A percentile compares a stretch with the other conserved stretches of the same genome.
These are phyloP conservation scores for Huntiella moniliformis DNA, from an alignment of 2,329 filamentous ascomycete species.

Conservation along the genomic window DNA sequence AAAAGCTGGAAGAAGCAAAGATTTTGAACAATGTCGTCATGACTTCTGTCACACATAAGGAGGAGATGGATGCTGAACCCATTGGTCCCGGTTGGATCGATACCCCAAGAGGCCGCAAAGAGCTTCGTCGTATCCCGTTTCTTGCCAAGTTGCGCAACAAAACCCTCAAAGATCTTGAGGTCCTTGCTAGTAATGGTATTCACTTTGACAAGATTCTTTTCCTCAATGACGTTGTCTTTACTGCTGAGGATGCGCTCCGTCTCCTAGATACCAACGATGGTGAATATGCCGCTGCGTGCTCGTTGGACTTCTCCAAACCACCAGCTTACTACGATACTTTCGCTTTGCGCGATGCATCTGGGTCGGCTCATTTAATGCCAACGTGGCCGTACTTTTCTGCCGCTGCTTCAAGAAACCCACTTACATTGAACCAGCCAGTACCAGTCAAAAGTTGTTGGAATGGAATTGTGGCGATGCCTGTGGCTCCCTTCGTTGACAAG, in stretches of 20 bases:
- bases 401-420: constrained; percentile 29
- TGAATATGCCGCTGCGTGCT: constrained; percentile 42
- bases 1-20: constrained; percentile 29
- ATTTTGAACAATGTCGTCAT: constrained; percentile 37
- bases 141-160: constrained; percentile 44
- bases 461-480: constrained; percentile 31
- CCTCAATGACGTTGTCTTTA: constrained; percentile 45
- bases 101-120: constrained; percentile 32
- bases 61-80: constrained; percentile 30
- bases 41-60: constrained; percentile 38
- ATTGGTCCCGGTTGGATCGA: constrained; percentile 41
- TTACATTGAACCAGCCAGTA: constrained; percentile 29
- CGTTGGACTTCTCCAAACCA: constrained; percentile 37
- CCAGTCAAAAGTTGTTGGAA: constrained; percentile 29
- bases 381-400: constrained; percentile 42
- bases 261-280: constrained; percentile 39
- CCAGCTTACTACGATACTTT: constrained; percentile 44
- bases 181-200: constrained; percentile 29
- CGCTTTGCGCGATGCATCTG: constrained; percentile 35
- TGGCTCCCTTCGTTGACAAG: constrained; percentile 33
- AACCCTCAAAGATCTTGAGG: constrained; percentile 39
- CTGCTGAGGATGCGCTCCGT: constrained; percentile 33
- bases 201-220: constrained; percentile 40
- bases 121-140: constrained; percentile 49
- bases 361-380: constrained; percentile 30